These are phyloP conservation scores for Sarocladiaceae sp. DNA, from an alignment of 2,329 filamentous ascomycete genomes.

Conservation along the genomic window DNA sequence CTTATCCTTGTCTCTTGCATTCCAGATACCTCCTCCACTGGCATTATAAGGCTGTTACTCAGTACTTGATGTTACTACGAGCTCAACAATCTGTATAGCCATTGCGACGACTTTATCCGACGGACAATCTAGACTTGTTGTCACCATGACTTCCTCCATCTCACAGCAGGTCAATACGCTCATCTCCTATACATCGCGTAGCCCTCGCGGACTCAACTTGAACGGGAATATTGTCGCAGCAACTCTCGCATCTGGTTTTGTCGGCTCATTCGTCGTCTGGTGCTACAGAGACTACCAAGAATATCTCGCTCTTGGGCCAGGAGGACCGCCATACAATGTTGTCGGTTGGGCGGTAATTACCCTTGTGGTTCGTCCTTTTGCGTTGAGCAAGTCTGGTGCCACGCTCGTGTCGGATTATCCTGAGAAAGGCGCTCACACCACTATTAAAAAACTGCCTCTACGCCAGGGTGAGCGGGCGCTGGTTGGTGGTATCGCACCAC, in stretches of 20 bases:
- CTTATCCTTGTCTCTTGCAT: no score
- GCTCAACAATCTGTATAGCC: no score
- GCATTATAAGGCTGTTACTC: no score
- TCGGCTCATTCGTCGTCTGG: not conserved
- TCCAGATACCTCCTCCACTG: no score
- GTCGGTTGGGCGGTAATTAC: not conserved
- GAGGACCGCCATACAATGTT: not conserved
- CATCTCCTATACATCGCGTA: not conserved
- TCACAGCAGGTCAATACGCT: not conserved
- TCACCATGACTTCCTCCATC: not conserved
- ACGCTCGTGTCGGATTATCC: not conserved
- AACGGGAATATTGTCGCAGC: not conserved
- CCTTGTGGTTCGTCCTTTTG: not conserved
- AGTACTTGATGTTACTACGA: no score
- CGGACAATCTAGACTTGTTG: not conserved
- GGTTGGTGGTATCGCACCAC: not conserved
- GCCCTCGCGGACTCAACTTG: not conserved
- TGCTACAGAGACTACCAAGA: not conserved
- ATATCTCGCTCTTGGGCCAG: not conserved
- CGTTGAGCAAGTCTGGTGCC: not conserved
- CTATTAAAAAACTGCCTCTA: not conserved
- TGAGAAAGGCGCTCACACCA: not conserved
- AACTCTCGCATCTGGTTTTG: not conserved
- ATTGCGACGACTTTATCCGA: no score
- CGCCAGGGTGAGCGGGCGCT: not conserved